Conservation (phyloP, 371 early-diverging fungal genomes). For the Circinella minor region DNA sequence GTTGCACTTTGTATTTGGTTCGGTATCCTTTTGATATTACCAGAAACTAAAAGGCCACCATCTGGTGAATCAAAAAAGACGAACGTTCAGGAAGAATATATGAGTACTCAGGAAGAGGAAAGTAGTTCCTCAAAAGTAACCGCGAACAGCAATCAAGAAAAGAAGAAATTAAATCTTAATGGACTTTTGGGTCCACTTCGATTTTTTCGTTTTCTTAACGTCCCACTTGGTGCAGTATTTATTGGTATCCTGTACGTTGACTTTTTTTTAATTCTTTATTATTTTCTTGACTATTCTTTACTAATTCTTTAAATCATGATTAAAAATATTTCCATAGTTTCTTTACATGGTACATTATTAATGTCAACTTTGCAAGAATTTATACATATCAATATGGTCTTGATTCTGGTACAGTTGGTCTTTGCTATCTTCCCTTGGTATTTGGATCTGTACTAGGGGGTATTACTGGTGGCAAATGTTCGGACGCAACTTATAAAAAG, state of each 20-base stretch:
- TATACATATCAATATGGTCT: conserved; percentile 33
- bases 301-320: no score
- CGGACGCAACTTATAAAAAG: conserved; percentile 33
- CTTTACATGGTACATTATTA: conserved; percentile 27
- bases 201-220: conserved; percentile 34
- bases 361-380: conserved; percentile 30
- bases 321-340: conserved; percentile 15
- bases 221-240: conserved; percentile 33
- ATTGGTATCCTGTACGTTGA: conserved; percentile 44
- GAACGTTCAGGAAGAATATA: no score
- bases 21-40: conserved; percentile 38
- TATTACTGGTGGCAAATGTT: conserved; percentile 38
- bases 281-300: no score
- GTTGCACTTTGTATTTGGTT: conserved; percentile 40
- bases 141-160: not conserved
- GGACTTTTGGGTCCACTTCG: conserved; percentile 39
- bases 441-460: conserved; percentile 41
- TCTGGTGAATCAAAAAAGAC: not conserved
- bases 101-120: not conserved
- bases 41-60: conserved; percentile 39
- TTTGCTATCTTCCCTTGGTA: conserved; percentile 31
- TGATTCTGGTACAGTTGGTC: conserved; percentile 30
- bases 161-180: not conserved
- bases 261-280: not conserved
- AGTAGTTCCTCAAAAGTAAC: not conserved